Percentiles rank a stretch among this genome's conserved stretches.
Evolutionary conservation across 805 yeast species (phyloP).

Genomic region (Candida namnaoensis): DNA sequence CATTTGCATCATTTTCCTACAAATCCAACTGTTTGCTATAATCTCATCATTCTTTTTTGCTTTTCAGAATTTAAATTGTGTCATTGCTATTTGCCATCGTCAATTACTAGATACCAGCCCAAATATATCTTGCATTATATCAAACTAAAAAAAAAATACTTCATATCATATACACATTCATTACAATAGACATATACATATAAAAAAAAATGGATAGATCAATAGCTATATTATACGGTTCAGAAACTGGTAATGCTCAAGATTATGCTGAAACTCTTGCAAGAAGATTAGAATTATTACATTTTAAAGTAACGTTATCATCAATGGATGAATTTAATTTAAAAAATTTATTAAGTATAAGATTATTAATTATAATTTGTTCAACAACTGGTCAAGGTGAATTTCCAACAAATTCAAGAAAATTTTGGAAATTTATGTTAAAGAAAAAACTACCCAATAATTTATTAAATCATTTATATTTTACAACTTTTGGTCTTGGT

Average conservation of each 20-base stretch:
- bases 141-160: too few relatives aligned
- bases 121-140: too few relatives aligned
- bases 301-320: constrained; percentile 37
- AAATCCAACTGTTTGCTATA: too few relatives aligned
- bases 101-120: too few relatives aligned
- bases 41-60: too few relatives aligned
- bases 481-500: constrained; percentile 85
- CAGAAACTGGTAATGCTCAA: constrained; percentile 88
- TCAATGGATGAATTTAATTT: constrained; percentile 56
- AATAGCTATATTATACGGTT: constrained; percentile 70
- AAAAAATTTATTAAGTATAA: constrained; percentile 40
- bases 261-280: constrained; percentile 69
- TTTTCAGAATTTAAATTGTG: too few relatives aligned
- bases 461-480: constrained; percentile 48
- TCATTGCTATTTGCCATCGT: too few relatives aligned
- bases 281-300: constrained; percentile 43
- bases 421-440: constrained; percentile 69
- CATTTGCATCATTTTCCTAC: too few relatives aligned
- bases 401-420: constrained; percentile 67
- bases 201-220: constrained; percentile 12
- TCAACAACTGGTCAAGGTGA: constrained; percentile 97
- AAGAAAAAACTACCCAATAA: constrained; percentile 55
- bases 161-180: not conserved
- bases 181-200: not conserved
- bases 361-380: constrained; percentile 49